Base-by-base conservation (phyloP, 208 protist species). In the Trypanosoma grayi region DNA sequence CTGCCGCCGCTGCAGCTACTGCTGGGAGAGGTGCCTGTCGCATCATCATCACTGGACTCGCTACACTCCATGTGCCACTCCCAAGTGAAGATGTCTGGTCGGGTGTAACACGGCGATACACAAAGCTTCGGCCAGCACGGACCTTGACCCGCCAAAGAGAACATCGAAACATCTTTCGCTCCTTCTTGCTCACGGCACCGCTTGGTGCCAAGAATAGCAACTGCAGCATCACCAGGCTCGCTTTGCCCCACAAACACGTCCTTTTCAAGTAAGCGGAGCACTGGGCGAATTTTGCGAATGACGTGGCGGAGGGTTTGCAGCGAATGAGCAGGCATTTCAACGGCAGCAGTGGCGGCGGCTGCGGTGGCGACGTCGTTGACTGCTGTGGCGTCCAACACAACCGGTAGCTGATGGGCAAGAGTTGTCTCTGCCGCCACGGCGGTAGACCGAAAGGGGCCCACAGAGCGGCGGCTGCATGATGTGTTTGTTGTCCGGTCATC, bases 401-500 rank as follows among this genome's bases (percentile, higher is more conserved):
- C n/a, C n/a, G n/a, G n/a, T n/a, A n/a, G n/a, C n/a, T n/a, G n/a
- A n/a, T n/a, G 52, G 3, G n/a, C 40, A 30, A 56, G 2, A 34
- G 27, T 10, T 28, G 5, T 40, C 22, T 48, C 51, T 44, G 44
- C 4, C n/a, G 40, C 22, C 13, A 11, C 33, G 31, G 13, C 53
- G 2, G 25, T 40, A 43, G 46, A 41, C n/a, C 28, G 10, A 39
- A 45, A 37, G 8, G 63, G 57, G 18, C 31, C 2, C 2, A 45
- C 37, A 16, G 66, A 66, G 20, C 9, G 34, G 22, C 31, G 51
- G 24, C 66, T 65, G 22, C 33, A 24, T 27, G 66, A 58, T 8
- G 66, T 60, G 25, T 27, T 55, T 14, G 64, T 63, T 13, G 55
- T 51, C 18, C 36, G n/a, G 20, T 59, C 64, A 33, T 63, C 56